Conservation (phyloP, 1,284 basidiomycete genomes). For the Mycosarcoma mackinlayi region DNA sequence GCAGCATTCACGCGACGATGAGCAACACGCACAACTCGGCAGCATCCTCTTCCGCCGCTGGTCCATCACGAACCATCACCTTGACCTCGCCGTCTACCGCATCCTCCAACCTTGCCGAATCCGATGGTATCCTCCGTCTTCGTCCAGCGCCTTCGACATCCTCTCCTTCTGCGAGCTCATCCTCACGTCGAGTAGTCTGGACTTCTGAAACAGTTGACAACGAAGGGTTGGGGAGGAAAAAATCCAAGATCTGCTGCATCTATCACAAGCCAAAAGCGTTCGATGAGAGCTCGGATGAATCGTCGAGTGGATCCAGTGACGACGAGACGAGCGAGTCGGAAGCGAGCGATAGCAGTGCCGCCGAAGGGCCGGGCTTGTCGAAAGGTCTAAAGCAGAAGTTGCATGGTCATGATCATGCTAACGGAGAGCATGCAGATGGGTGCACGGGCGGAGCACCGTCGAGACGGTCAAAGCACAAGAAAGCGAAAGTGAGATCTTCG, state of each 20-base stretch:
- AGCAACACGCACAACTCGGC: neutral
- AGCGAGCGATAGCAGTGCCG: neutral
- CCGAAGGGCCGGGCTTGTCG: conserved; percentile 4
- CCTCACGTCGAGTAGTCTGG: conserved; percentile 55
- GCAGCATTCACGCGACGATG: no score
- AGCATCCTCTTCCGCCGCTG: conserved; percentile 5
- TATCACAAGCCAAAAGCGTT: conserved; percentile 65
- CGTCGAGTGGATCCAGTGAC: no score
- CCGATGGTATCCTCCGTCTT: conserved; percentile 22
- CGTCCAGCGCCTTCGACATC: conserved; percentile 6
- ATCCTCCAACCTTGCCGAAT: neutral
- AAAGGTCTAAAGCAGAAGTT: conserved; percentile 10
- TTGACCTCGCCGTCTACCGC: neutral
- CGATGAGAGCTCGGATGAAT: conserved; percentile 58
- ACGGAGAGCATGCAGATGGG: neutral
- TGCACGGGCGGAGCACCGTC: neutral
- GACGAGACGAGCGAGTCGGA: conserved; percentile 2
- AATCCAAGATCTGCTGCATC: conserved; percentile 66
- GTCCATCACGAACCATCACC: conserved; percentile 21
- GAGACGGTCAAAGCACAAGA: neutral
- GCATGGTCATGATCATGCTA: neutral
- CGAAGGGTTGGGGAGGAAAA: conserved; percentile 61
- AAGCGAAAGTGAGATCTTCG: conserved; percentile 2
- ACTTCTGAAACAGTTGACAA: conserved; percentile 63
- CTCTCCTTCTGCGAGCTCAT: neutral